Evolutionary conservation across 805 yeast genomes (phyloP), one percentile per base, ranked within the genome.

Genomic region (Schizosaccharomyces lindneri): DNA sequence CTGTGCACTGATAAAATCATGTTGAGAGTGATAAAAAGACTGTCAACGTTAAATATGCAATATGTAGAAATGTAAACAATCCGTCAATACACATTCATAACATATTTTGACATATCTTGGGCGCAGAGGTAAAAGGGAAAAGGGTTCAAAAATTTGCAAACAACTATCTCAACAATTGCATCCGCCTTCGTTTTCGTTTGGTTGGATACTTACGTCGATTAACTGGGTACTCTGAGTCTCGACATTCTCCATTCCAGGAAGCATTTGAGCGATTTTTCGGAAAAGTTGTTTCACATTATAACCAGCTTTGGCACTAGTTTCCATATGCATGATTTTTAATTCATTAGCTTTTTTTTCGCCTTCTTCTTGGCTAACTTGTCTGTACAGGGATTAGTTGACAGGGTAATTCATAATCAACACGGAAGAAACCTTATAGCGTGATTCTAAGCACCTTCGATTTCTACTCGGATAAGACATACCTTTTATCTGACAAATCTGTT

Each of bases 271-370:
- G 64, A 90, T 85, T 69, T 84, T 85, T 69, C 88, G 87, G 74
- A 93, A 90, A 65, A 93, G 74, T 62, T 81, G 79, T 73, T 90
- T 90, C 62, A 93, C 96, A 67, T 93, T 93, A 71, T 89, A 85
- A 41, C 96, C 96, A 59, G 88, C 88, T 73, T 89, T 90, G 11
- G 97, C 90, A 64, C 95, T 84, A 1, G 97, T 90, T 70, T 93
- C 98, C 70, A 90, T 82, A 70, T 84, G 86, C 70, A 82, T 80
- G 59, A 90, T 89, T 9, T 85, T 88, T 59, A 85, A 74, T 63
- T 79, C 79, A 68, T 82, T 79, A 31, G 90, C 84, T 69, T 83
- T 81, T 62, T 77, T 77, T 72, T 90, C 97, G 62, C 95, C 96
- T 67, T 93, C 97, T 68, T 90, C 96, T 19, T 78, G 74, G 1